Conservation (phyloP, 2,329 filamentous ascomycete species). For the Microdochium nivale region DNA sequence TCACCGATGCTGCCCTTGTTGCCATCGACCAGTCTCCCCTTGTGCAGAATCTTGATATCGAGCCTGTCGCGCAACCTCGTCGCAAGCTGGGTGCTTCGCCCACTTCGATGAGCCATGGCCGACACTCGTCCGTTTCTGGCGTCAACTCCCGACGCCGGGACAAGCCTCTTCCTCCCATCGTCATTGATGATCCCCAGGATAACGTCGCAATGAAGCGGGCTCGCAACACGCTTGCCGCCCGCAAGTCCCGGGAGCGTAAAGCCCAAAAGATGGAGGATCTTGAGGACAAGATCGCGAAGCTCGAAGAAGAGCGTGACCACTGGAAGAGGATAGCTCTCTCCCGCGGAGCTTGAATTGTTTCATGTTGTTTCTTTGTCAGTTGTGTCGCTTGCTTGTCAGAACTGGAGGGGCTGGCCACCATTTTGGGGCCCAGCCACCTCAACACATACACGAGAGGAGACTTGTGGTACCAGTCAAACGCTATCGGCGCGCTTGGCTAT, state of each 20-base stretch:
- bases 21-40: slow-evolving; percentile 31
- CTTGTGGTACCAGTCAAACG: slow-evolving; percentile 15
- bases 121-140: slow-evolving; percentile 62
- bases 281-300: slow-evolving; percentile 62
- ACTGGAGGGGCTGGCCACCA: slow-evolving; percentile 23
- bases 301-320: slow-evolving; percentile 57
- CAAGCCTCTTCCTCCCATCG: slow-evolving; percentile 72
- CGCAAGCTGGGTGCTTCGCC: slow-evolving; percentile 41
- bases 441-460: slow-evolving; percentile 7
- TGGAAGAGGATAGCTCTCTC: slow-evolving; percentile 51
- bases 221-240: slow-evolving; percentile 85
- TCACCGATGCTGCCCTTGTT: slow-evolving; percentile 13
- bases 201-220: slow-evolving; percentile 83
- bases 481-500: slow-evolving; percentile 13
- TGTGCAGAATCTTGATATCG: slow-evolving; percentile 36
- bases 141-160: slow-evolving; percentile 68
- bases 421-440: slow-evolving; percentile 11
- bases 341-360: slow-evolving; percentile 24
- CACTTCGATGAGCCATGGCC: slow-evolving; percentile 31
- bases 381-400: slow-evolving; percentile 14
- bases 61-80: slow-evolving; percentile 30
- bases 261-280: slow-evolving; percentile 66
- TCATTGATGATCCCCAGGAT: slow-evolving; percentile 66
- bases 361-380: slow-evolving; percentile 11
- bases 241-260: slow-evolving; percentile 86